Conservation (phyloP, 768 basidiomycete genomes). For the Boletus coccyginus region DNA sequence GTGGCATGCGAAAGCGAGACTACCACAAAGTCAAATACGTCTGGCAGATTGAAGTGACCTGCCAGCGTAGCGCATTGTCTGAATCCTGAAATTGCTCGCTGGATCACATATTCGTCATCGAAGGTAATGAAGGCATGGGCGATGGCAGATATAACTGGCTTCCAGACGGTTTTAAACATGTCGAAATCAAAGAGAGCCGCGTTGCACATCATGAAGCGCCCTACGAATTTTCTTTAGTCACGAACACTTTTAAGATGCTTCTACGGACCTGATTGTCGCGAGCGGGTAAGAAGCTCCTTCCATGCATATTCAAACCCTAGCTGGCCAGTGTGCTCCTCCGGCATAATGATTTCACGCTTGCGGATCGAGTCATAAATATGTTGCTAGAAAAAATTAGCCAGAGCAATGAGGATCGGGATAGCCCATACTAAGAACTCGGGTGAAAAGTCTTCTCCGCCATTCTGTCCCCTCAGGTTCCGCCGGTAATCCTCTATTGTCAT, state of each 20-base stretch:
- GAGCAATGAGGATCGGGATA: background rate
- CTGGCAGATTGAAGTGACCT: conserved; percentile 81
- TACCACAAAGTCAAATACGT: conserved; percentile 97
- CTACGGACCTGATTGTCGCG: conserved; percentile 70
- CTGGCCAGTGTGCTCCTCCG: conserved; percentile 95
- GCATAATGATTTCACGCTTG: conserved; percentile 93
- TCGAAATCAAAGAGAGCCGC: conserved; percentile 79
- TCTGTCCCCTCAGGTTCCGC: conserved; percentile 89
- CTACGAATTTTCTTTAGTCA: conserved; percentile 47
- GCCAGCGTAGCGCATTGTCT: conserved; percentile 94
- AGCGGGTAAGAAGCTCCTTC: conserved; percentile 88
- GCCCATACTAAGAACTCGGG: conserved; percentile 74
- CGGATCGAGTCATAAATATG: conserved; percentile 92
- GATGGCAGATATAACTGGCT: conserved; percentile 88
- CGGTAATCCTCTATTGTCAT: conserved; percentile 96
- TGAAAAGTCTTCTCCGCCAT: conserved; percentile 80
- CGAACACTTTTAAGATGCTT: conserved; percentile 3
- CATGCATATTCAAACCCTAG: conserved; percentile 98
- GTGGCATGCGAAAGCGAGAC: conserved; percentile 91
- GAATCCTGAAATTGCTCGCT: conserved; percentile 94
- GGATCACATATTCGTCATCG: conserved; percentile 95
- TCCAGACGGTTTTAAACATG: conserved; percentile 96
- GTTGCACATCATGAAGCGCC: conserved; percentile 64
- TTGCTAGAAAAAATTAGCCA: conserved; percentile 48
- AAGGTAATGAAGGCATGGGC: conserved; percentile 95